These are phyloP conservation scores for Boletus sp. DNA, from an alignment of 1,284 basidiomycete species.

Conservation along the genomic window DNA sequence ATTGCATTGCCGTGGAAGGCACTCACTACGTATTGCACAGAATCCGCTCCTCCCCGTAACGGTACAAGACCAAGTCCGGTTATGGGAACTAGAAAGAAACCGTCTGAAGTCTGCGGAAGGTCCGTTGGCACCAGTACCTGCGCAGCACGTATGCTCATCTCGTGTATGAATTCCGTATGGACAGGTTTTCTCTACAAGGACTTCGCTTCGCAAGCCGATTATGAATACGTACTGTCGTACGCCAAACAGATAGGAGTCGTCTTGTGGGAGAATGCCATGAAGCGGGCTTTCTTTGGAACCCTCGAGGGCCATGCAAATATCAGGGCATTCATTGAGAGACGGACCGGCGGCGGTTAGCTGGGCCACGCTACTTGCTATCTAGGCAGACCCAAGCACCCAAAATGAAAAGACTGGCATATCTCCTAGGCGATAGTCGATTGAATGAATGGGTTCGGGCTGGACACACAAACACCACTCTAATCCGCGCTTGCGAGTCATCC, in stretches of 20 bases:
- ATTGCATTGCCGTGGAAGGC: constrained; percentile 6
- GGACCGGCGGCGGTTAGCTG: constrained; percentile 38
- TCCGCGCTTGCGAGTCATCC: background rate
- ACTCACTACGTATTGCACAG: constrained; percentile 37
- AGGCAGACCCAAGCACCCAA: background rate
- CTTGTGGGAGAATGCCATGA: constrained; percentile 68
- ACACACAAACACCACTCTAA: background rate
- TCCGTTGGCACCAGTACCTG: constrained; percentile 34
- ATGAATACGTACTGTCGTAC: constrained; percentile 82
- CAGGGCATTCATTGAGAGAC: constrained; percentile 73
- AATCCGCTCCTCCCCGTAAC: constrained; percentile 91
- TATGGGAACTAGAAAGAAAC: constrained; percentile 98
- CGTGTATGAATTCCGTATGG: constrained; percentile 3
- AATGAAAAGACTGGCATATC: constrained; percentile 3
- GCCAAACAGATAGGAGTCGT: constrained; percentile 80
- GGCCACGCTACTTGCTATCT: too few species aligned
- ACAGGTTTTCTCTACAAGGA: constrained; percentile 85
- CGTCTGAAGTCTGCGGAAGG: constrained; percentile 85
- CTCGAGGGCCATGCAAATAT: constrained; percentile 77
- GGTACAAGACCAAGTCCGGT: constrained; percentile 95
- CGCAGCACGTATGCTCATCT: constrained; percentile 19
- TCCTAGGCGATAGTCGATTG: constrained; percentile 6
- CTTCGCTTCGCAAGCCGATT: constrained; percentile 84
- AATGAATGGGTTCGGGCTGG: background rate
- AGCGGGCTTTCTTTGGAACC: constrained; percentile 81